These are phyloP conservation scores for Boletus insuetus DNA, from an alignment of 768 basidiomycete genomes.

Conservation along the genomic window DNA sequence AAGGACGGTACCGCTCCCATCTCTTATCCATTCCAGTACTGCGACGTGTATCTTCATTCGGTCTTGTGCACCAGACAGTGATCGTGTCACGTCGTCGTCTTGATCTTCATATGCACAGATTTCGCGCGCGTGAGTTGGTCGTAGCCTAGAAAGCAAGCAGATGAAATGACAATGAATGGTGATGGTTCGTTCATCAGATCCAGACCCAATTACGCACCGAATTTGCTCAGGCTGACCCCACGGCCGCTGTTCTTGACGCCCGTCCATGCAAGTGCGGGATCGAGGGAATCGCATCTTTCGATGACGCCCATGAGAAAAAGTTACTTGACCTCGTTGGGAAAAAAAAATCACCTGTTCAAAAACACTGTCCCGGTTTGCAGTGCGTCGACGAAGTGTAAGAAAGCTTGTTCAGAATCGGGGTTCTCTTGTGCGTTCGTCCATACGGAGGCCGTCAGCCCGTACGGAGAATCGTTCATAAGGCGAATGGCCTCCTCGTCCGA, in stretches of 20 bases:
- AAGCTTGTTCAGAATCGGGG: constrained; percentile 62
- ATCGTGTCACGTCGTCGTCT: constrained; percentile 35
- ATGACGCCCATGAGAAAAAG: not conserved
- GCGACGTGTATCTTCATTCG: not conserved
- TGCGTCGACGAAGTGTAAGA: constrained; percentile 59
- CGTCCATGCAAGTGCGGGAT: constrained; percentile 93
- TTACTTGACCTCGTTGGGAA: too few species aligned
- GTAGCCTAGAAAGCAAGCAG: constrained; percentile 60
- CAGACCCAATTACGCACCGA: constrained; percentile 55
- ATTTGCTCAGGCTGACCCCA: constrained; percentile 86
- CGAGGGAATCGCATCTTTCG: constrained; percentile 78
- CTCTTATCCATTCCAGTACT: not conserved
- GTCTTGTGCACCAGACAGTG: too few species aligned
- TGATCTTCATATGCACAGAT: constrained; percentile 80
- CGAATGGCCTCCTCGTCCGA: constrained; percentile 84
- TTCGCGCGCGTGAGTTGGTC: constrained; percentile 83
- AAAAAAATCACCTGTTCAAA: constrained; percentile 63
- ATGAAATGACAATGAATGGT: not conserved
- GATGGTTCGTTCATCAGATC: not conserved
- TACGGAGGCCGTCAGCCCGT: constrained; percentile 90
- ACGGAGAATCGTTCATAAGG: constrained; percentile 96
- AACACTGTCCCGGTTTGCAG: constrained; percentile 92
- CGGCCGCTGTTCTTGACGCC: constrained; percentile 93
- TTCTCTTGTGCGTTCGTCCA: constrained; percentile 79
- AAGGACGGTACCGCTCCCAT: not conserved